Base-by-base conservation (phyloP, 1,139 yeast genomes). In the Yamadazyma conglobata region DNA sequence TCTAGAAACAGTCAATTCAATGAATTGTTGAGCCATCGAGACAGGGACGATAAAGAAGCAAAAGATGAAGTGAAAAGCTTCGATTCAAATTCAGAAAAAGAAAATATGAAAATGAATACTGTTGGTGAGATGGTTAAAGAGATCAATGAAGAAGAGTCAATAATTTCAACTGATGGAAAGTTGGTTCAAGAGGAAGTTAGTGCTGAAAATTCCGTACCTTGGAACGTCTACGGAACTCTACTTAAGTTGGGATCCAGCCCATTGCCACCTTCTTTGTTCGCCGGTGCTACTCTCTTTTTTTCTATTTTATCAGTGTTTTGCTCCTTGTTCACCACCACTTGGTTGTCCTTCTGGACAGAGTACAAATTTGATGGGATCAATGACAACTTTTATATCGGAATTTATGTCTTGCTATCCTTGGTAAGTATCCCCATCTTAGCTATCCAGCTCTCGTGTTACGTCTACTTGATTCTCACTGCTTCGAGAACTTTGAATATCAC, bases 311-410 rank as follows among this genome's bases (percentile, higher is more conserved):
- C 77, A 6, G 73, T 87, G 0, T 86, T 84, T 49, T 65, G 73
- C 40, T 70, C 67, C 35, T 56, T 84, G 24, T 82, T 85, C 52
- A 68, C 85, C 22, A 83, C 81, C 44, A 80, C 82, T 15, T 88
- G 95, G 95, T 64, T 88, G 39, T 79, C 95, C 1, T 88, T 76
- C 55, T 88, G 96, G 96, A 72, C 84, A 3, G 73, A 67, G 20
- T 31, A 64, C 34, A 78, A 73, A 52, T 86, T 81, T 14, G 10
- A 16, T 46, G 38, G 52, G 15, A 56, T 69, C 28, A 44, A 73
- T 1, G 60, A 70, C 32, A 70, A 73, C 5, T 74, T 75, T 40
- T 88, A 88, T 55, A 83, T 86, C 60, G 95, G 89, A 1, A 39
- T 82, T 22, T 83, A 82, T 46, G 77, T 79, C 29, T 60, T 78